Evolutionary conservation across 768 basidiomycete species (phyloP).

Genomic region (Auricularia cornea): DNA sequence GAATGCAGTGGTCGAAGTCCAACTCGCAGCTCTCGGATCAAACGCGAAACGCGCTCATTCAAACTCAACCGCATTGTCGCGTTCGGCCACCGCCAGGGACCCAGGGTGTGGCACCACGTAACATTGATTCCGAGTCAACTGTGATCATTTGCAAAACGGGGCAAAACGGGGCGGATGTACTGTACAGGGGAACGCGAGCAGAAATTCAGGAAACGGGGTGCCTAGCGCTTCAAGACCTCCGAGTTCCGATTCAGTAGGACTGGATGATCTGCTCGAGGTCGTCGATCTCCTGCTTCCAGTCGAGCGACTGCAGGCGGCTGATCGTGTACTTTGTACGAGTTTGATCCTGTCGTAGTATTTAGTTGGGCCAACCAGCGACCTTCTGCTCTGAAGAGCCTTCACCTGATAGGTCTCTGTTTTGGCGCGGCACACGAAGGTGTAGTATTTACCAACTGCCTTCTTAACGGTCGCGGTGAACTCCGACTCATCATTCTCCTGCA

Average conservation of each 20-base stretch:
- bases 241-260: too few relatives aligned
- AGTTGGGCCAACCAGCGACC: not conserved
- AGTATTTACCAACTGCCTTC: slow-evolving; percentile 58
- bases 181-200: not conserved
- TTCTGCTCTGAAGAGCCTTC: slow-evolving; percentile 19
- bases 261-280: too few relatives aligned
- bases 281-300: too few relatives aligned
- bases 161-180: not conserved
- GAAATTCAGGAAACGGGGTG: too few relatives aligned
- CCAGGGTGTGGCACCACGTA: too few relatives aligned
- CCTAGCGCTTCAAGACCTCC: too few relatives aligned
- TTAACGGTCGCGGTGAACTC: slow-evolving; percentile 53
- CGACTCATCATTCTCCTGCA: slow-evolving; percentile 45
- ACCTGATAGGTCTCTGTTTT: slow-evolving; percentile 84
- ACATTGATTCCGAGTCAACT: too few relatives aligned
- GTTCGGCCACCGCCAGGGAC: not conserved
- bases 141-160: too few relatives aligned
- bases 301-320: not conserved
- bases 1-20: too few relatives aligned
- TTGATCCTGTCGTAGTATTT: slow-evolving; percentile 50
- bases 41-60: too few relatives aligned
- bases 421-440: slow-evolving; percentile 79
- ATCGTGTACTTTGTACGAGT: slow-evolving; percentile 79
- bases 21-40: too few relatives aligned
- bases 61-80: not conserved